Evolutionary conservation across 75 land plant genomes (phyloP).

Genomic region (Selaginella tamariscina): DNA sequence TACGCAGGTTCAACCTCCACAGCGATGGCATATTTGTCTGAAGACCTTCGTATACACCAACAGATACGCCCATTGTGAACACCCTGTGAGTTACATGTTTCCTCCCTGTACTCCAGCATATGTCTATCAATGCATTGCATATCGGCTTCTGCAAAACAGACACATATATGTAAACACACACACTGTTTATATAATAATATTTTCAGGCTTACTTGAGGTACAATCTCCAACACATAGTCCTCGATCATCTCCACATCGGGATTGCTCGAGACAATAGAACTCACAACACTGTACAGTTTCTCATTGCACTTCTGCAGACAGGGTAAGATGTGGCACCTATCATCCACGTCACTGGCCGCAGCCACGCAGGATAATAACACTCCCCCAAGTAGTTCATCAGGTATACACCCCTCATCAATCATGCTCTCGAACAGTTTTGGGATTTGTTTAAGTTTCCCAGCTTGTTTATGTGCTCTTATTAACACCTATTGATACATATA

Average conservation of each 20-base stretch:
- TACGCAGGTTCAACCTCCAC: not conserved
- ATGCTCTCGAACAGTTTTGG: not conserved
- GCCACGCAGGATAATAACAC: not conserved
- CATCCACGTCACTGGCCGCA: not conserved
- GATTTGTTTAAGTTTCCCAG: not conserved
- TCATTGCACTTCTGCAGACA: not conserved
- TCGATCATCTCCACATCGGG: not conserved
- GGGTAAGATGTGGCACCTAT: not conserved
- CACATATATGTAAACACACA: too few species aligned
- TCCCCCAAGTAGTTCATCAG: not conserved
- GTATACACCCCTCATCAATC: not conserved
- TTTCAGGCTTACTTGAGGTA: not conserved
- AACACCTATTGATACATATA: too few species aligned
- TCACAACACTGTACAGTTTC: not conserved
- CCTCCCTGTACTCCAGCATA: not conserved
- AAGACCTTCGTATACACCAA: conserved; percentile 3
- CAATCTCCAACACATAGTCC: not conserved
- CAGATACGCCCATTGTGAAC: not conserved
- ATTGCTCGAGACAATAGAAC: not conserved
- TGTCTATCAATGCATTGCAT: not conserved
- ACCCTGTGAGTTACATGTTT: not conserved
- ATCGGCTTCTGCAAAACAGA: not conserved
- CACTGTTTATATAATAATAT: too few species aligned
- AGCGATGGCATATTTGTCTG: not conserved
- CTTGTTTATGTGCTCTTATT: conserved; percentile 16